Percentiles rank a stretch among this genome's conserved stretches.
Conservation (phyloP, 2,329 filamentous ascomycete species). For the Colletotrichum tropicale region DNA sequence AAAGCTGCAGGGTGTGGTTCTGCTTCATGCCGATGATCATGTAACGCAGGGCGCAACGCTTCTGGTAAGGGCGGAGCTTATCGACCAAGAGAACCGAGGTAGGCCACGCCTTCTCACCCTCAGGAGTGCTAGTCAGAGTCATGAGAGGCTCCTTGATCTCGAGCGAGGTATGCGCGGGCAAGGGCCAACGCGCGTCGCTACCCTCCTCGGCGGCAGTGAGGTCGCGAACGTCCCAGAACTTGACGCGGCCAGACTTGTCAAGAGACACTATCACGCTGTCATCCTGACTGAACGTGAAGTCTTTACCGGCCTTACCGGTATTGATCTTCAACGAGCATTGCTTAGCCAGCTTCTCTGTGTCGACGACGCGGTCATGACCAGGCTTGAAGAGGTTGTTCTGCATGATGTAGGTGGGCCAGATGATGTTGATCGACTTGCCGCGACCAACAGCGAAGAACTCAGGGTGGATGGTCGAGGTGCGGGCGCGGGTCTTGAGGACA, state of each 20-base stretch:
- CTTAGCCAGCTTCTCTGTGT: constrained; percentile 85
- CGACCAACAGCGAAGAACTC: constrained; percentile 95
- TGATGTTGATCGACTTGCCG: constrained; percentile 93
- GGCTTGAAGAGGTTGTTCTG: constrained; percentile 68
- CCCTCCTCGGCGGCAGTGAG: constrained; percentile 63
- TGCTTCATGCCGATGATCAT: constrained; percentile 98
- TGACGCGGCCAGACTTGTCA: constrained; percentile 94
- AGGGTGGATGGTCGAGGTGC: constrained; percentile 85
- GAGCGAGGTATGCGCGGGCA: constrained; percentile 62
- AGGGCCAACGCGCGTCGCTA: constrained; percentile 53
- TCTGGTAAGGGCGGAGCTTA: constrained; percentile 92
- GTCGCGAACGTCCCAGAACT: constrained; percentile 96
- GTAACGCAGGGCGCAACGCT: constrained; percentile 88
- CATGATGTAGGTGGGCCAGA: constrained; percentile 71
- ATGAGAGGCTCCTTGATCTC: constrained; percentile 87
- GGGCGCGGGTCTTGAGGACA: constrained; percentile 92
- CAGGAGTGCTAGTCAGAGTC: constrained; percentile 84
- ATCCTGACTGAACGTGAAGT: constrained; percentile 97
- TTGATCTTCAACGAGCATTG: constrained; percentile 92
- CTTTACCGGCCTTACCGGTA: constrained; percentile 96
- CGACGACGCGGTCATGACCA: constrained; percentile 72
- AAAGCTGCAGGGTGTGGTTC: constrained; percentile 97
- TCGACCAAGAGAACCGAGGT: constrained; percentile 96
- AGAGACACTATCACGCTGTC: constrained; percentile 93
- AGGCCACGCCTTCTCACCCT: constrained; percentile 93